Evolutionary conservation across 306 rosid species (phyloP).

Genomic region (Parietaria judaica): DNA sequence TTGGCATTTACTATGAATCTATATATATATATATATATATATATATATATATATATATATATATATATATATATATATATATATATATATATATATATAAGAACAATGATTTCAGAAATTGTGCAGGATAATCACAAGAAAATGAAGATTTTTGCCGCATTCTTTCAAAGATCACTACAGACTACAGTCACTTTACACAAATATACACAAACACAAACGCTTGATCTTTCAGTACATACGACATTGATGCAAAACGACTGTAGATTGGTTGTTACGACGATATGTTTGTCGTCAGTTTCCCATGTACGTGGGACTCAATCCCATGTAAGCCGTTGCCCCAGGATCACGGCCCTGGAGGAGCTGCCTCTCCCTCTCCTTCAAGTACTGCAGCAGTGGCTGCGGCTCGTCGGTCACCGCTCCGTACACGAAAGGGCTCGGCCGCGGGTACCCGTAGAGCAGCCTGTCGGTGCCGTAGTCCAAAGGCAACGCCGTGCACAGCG

Average conservation of each 20-base stretch:
- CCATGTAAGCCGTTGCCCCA: neutral
- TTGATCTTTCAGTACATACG: neutral
- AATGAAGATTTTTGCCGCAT: no score
- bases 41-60: no score
- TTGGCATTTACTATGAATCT: no score
- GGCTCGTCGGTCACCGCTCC: slow-evolving; percentile 69
- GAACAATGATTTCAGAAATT: no score
- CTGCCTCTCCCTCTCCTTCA: slow-evolving; percentile 70
- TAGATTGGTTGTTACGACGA: neutral
- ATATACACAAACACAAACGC: slow-evolving; percentile 11
- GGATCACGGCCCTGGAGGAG: slow-evolving; percentile 59
- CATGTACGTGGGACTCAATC: slow-evolving; percentile 49
- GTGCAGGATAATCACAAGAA: no score
- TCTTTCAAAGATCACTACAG: no score
- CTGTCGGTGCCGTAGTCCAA: slow-evolving; percentile 24
- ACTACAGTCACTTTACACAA: slow-evolving; percentile 8
- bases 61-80: no score
- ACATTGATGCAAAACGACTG: neutral
- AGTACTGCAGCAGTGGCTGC: slow-evolving; percentile 54
- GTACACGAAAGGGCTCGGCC: slow-evolving; percentile 47
- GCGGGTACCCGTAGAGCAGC: slow-evolving; percentile 45
- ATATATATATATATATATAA: no score
- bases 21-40: no score
- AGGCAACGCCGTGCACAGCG: slow-evolving; percentile 41
- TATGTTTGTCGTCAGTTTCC: slow-evolving; percentile 32